phyloP scores from a whole-genome alignment of 2,329 filamentous ascomycete genomes.

The Cryphonectria naterciae region DNA sequence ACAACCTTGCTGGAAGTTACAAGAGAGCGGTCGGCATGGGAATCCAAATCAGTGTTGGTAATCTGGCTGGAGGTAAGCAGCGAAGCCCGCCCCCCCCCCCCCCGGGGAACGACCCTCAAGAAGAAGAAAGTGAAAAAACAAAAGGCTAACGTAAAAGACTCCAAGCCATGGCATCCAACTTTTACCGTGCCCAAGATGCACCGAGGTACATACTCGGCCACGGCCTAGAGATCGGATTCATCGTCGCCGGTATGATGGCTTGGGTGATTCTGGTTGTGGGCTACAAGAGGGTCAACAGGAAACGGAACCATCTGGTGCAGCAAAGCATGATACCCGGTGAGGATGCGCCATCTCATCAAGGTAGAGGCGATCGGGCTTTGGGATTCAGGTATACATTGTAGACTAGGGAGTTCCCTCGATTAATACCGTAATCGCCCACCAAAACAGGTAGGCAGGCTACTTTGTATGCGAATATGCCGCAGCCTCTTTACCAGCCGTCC shows the following conservation, averaged over 20 bases:
- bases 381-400: background rate
- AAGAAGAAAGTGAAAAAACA: no score
- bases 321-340: background rate
- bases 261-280: slow-evolving; percentile 48
- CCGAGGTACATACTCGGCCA: slow-evolving; percentile 57
- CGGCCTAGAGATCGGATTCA: slow-evolving; percentile 54
- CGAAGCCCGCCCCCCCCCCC: no score
- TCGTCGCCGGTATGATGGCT: slow-evolving; percentile 49
- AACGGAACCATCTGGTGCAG: slow-evolving; percentile 44
- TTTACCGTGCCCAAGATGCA: slow-evolving; percentile 60
- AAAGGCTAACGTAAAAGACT: background rate
- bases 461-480: slow-evolving; percentile 34
- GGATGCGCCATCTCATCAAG: background rate
- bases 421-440: background rate
- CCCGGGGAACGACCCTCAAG: no score
- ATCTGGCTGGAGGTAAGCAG: slow-evolving; percentile 50
- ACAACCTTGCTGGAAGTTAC: slow-evolving; percentile 68
- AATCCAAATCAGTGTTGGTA: slow-evolving; percentile 64
- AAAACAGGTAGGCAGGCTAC: background rate
- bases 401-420: background rate
- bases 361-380: background rate
- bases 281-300: slow-evolving; percentile 64
- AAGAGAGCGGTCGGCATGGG: slow-evolving; percentile 71
- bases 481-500: slow-evolving; percentile 57
- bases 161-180: slow-evolving; percentile 72